These are phyloP conservation scores for Colletotrichum sp. DNA, from an alignment of 2,329 filamentous ascomycete genomes.

Conservation along the genomic window DNA sequence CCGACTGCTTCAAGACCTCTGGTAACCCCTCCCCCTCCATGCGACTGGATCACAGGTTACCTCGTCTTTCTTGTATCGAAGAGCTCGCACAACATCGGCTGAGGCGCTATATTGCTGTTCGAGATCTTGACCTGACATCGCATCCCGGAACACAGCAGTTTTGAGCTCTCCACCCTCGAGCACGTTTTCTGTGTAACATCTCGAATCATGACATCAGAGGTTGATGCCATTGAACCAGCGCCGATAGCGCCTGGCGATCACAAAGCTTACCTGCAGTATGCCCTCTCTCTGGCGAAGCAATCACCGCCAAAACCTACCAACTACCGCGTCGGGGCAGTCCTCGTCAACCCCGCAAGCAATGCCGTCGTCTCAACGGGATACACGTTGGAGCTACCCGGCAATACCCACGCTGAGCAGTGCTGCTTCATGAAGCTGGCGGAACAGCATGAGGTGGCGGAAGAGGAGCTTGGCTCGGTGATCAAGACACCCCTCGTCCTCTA, in stretches of 20 bases:
- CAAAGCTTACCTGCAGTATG: constrained; percentile 66
- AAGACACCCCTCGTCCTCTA: constrained; percentile 69
- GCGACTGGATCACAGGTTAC: not conserved
- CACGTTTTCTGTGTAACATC: not conserved
- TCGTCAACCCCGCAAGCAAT: constrained; percentile 65
- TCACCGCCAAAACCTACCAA: constrained; percentile 90
- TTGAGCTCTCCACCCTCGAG: not conserved
- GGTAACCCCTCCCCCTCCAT: not conserved
- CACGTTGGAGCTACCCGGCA: constrained; percentile 87
- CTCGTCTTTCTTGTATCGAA: not conserved
- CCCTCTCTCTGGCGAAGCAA: constrained; percentile 75
- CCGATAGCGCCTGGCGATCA: constrained; percentile 45
- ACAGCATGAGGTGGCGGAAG: constrained; percentile 54
- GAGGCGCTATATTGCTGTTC: not conserved
- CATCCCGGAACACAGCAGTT: not conserved
- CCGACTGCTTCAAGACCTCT: not conserved
- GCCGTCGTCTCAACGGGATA: constrained; percentile 80
- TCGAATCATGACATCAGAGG: constrained; percentile 12
- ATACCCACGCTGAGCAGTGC: constrained; percentile 96
- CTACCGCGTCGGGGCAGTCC: constrained; percentile 92
- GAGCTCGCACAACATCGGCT: not conserved
- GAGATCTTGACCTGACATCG: not conserved
- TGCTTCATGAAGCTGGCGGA: constrained; percentile 77
- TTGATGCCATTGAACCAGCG: not conserved
- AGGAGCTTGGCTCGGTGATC: constrained; percentile 55